phyloP scores from a whole-genome alignment of 208 protist genomes.

The Endotrypanum monterogeii region DNA sequence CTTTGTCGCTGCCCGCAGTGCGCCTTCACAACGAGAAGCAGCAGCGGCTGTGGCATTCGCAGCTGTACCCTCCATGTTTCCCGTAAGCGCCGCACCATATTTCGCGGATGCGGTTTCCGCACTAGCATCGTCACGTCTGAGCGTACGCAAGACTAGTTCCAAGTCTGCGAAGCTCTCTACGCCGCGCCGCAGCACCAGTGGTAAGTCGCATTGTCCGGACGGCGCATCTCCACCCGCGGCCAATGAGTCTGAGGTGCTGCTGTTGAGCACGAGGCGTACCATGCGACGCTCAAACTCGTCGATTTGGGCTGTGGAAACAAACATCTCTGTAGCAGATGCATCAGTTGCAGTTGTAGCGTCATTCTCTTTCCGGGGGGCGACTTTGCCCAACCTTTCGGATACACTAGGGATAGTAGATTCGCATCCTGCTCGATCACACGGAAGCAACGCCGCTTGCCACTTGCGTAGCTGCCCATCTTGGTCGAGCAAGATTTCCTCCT shows the following conservation, averaged over 20 bases:
- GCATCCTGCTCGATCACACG: background rate
- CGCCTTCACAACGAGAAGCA: background rate
- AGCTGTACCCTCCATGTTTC: background rate
- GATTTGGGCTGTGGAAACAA: slow-evolving; percentile 31
- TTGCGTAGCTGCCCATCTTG: slow-evolving; percentile 24
- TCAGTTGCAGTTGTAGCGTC: background rate
- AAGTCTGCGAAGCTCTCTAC: slow-evolving; percentile 63
- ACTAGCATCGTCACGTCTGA: background rate
- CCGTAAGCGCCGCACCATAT: background rate
- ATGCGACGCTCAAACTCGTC: slow-evolving; percentile 57
- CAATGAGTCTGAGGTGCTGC: slow-evolving; percentile 4
- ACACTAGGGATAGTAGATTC: background rate
- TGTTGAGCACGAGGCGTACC: slow-evolving; percentile 39
- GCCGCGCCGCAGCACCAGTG: slow-evolving; percentile 59
- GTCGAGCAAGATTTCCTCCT: slow-evolving; percentile 18
- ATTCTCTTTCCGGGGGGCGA: background rate
- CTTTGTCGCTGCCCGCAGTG: slow-evolving; percentile 20
- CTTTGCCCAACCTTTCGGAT: background rate
- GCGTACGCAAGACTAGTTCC: slow-evolving; percentile 47
- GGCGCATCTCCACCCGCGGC: background rate
- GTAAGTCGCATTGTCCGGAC: slow-evolving; percentile 15
- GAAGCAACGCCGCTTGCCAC: slow-evolving; percentile 16
- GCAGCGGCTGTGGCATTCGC: background rate
- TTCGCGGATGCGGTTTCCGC: background rate
- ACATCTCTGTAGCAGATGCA: background rate